phyloP scores from a whole-genome alignment of 2,329 filamentous ascomycete species.

The Stachybotrys chartarum region DNA sequence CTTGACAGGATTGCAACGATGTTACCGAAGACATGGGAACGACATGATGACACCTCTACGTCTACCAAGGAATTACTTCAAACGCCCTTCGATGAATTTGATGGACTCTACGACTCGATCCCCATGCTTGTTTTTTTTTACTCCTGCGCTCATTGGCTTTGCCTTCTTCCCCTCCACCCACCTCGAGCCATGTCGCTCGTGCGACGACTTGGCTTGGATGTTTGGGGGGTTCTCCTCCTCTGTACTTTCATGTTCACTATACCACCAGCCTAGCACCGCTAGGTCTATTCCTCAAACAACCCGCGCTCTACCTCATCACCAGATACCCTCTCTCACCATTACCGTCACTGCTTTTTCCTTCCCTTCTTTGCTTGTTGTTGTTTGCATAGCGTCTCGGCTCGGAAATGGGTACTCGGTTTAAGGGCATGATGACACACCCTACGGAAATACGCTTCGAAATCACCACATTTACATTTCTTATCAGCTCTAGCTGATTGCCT shows the following conservation, averaged over 20 bases:
- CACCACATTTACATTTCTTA: constrained; percentile 12
- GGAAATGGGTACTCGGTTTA: not conserved
- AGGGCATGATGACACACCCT: not conserved
- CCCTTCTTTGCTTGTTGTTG: constrained; percentile 3
- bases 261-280: too few species aligned
- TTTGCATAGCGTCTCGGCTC: constrained; percentile 16
- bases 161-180: not conserved
- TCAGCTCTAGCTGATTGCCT: constrained; percentile 16
- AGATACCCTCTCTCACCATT: too few species aligned
- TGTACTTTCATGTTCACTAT: too few species aligned
- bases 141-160: not conserved
- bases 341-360: not conserved
- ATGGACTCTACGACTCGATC: not conserved
- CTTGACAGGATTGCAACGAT: constrained; percentile 13
- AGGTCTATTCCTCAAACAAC: too few species aligned
- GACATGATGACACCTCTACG: constrained; percentile 12
- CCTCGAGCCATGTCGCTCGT: too few species aligned
- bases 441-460: not conserved
- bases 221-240: too few species aligned
- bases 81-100: not conserved
- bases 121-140: not conserved
- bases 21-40: constrained; percentile 22
- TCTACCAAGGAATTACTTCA: constrained; percentile 4
- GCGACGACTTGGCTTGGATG: too few species aligned
- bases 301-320: too few species aligned